Conservation (phyloP, 441 rosid genomes). For the Croton laevigatus region DNA sequence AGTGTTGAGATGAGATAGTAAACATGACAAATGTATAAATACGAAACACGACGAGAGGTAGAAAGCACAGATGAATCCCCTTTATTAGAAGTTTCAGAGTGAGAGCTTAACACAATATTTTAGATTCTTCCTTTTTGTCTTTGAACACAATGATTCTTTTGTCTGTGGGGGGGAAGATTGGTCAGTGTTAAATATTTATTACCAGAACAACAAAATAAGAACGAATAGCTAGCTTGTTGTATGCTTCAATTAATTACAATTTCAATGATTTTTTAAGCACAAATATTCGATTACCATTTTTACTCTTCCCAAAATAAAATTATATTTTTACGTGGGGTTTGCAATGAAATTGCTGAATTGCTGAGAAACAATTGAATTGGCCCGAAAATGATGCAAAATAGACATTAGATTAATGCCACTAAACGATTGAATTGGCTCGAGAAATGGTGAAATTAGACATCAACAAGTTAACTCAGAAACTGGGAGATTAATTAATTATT, state of each 20-base stretch:
- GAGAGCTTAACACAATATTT: constrained; percentile 6
- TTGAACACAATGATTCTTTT: constrained; percentile 24
- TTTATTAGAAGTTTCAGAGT: constrained; percentile 12
- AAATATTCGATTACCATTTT: too few species aligned
- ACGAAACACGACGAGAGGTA: constrained; percentile 10
- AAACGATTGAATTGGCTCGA: too few species aligned
- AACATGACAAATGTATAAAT: constrained; percentile 24
- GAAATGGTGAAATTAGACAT: too few species aligned
- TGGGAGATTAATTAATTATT: too few species aligned
- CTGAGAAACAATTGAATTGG: too few species aligned
- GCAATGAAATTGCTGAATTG: too few species aligned
- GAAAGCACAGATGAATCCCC: constrained; percentile 13
- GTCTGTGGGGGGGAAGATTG: constrained; percentile 21
- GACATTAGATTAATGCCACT: too few species aligned
- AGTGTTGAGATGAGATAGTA: constrained; percentile 11
- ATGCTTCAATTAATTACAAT: not conserved
- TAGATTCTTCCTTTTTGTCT: constrained; percentile 10
- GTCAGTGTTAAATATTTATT: constrained; percentile 8
- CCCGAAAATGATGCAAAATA: too few species aligned
- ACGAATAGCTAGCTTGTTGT: constrained; percentile 15
- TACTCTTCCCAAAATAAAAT: too few species aligned
- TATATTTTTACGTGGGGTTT: too few species aligned
- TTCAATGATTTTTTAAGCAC: not conserved
- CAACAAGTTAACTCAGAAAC: too few species aligned
- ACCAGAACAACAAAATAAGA: constrained; percentile 19